Evolutionary conservation across 73 alveolate species (phyloP), one percentile per base, ranked within the genome.

Genomic region (Symbiodinium natans): DNA sequence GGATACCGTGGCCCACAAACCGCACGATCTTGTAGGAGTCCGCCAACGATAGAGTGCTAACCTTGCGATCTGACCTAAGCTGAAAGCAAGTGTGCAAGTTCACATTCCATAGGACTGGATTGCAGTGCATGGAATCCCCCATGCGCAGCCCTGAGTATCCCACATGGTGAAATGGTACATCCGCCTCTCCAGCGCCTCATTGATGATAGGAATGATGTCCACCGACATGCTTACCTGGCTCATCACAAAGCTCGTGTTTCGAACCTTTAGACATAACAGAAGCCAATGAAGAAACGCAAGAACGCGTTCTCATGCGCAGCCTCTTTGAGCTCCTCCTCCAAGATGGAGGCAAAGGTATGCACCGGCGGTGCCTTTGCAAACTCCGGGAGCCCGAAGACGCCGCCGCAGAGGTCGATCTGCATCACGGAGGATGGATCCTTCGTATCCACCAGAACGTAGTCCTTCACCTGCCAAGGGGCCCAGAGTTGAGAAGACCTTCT

Each of bases 381-480:
- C 88, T 90, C 97, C 29, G 97, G 97, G 77, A 90, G 52, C 11
- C 97, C 97, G 33, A 90, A 90, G 39, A 73, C 97, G 38, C 97
- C 97, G 8, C 97, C 97, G 77, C 97, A 90, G 52, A 90, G 97
- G 77, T 90, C 97, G 31, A 90, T 90, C 87, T 90, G 97, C 97
- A 90, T 90, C 52, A 90, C 77, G 87, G 88, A 71, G 31, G 75
- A 68, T n/a, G 97, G 97, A 63, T 63, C 77, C 34, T 63, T 27
- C 77, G 38, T 7, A 11, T 74, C 84, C 21, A 74, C 84, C 84
- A 74, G 23, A 42, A 13, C 29, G 31, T 13, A 74, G 84, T 74
- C 84, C 43, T 74, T 74, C 84, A 74, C 84, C 84, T 74, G 43
- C 33, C 27, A 13, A 3, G 29, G 29, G 33, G 15, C 4, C 8